Conservation (phyloP, 2,329 filamentous ascomycete species). For the Colletotrichum kahawae region DNA sequence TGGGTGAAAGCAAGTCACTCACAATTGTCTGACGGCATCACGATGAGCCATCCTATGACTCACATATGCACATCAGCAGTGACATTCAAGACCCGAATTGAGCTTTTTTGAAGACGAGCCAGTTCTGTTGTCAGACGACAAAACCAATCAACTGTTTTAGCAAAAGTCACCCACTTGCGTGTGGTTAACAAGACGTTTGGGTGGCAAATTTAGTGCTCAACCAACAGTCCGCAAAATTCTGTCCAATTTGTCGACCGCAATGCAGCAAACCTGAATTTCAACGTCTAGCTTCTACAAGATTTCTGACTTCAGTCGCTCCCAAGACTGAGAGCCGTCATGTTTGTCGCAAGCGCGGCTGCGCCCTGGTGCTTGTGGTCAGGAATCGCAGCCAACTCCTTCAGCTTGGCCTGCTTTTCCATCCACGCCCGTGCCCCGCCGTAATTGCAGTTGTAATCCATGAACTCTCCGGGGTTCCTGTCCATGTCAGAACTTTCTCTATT, state of each 20-base stretch:
- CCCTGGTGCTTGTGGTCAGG: not conserved
- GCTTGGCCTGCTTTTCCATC: conserved; percentile 13
- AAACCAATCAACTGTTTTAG: not conserved
- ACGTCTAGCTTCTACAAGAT: not conserved
- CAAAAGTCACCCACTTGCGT: not conserved
- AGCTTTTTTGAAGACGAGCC: not conserved
- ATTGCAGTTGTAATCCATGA: conserved; percentile 45
- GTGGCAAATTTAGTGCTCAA: not conserved
- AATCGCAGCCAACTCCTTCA: not conserved
- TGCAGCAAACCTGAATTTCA: not conserved
- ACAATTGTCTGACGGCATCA: not conserved
- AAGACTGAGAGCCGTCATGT: not conserved
- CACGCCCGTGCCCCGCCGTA: conserved; percentile 41
- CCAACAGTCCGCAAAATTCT: not conserved
- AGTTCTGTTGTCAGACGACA: not conserved
- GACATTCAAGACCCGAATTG: not conserved
- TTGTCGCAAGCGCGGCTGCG: not conserved
- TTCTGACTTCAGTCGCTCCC: not conserved
- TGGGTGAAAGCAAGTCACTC: not conserved
- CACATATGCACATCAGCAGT: not conserved
- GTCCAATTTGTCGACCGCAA: not conserved
- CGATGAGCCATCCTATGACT: not conserved
- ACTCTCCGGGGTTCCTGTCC: conserved; percentile 43
- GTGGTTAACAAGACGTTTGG: not conserved
- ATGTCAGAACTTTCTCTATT: conserved; percentile 26